Conservation (phyloP, 345 rosid genomes). For the Draba incana region DNA sequence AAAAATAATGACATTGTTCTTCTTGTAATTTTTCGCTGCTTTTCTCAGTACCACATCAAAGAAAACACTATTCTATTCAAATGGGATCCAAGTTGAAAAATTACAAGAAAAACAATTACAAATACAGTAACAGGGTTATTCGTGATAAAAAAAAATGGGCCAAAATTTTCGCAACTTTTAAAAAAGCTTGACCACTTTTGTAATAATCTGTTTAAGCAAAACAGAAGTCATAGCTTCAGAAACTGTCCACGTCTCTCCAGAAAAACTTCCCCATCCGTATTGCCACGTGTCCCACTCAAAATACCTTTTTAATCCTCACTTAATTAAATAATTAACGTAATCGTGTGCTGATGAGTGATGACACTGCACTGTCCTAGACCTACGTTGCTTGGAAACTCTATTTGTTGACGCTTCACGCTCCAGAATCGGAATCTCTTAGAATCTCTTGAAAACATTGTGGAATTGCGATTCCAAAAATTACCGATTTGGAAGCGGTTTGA, state of each 20-base stretch:
- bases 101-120: background rate
- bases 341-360: conserved; percentile 32
- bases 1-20: conserved; percentile 8
- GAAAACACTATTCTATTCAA: background rate
- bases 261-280: conserved; percentile 23
- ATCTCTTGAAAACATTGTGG: no score
- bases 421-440: no score
- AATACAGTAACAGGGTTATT: no score
- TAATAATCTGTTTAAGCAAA: conserved; percentile 17
- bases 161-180: conserved; percentile 4
- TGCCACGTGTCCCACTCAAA: conserved; percentile 36
- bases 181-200: conserved; percentile 16
- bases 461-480: no score
- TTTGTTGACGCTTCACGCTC: no score
- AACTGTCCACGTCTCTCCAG: conserved; percentile 38
- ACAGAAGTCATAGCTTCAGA: conserved; percentile 17
- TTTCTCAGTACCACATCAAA: background rate
- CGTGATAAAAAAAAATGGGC: background rate
- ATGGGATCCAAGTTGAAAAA: background rate
- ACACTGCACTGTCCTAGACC: conserved; percentile 37
- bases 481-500: no score
- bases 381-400: no score
- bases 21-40: background rate
- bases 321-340: conserved; percentile 16
- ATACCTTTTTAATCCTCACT: background rate